Base-by-base conservation (phyloP, 2,329 filamentous ascomycete species). In the Cadophora sp. region DNA sequence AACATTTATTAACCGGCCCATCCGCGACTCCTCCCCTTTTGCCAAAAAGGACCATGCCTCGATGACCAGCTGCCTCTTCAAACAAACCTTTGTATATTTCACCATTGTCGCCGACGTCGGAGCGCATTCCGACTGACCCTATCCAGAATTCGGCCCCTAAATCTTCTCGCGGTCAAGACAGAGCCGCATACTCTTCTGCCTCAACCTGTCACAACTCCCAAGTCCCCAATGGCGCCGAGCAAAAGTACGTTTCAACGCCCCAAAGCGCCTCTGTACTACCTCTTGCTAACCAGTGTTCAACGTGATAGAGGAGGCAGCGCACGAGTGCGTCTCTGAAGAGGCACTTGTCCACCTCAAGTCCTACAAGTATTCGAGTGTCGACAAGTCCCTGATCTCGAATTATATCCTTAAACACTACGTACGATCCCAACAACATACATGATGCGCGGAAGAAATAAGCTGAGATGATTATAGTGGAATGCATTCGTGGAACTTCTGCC, bases 301-400 rank as follows among this genome's bases (percentile, higher is more conserved):
- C 22, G 14, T 47, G 20, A 14, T 70, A 85, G 83, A 80, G 74
- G 78, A 81, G 79, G 88, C 89, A 62, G 85, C 83, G 66, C 87
- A 89, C 73, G 89, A 91, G 80, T 91, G 91, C 72, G 83, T 98
- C 73, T 96, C 94, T 33, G 93, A 97, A 75, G 94, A 98, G 76
- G 93, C 93, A 64, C 87, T 99, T 73, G 85, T 91, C 68, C 94
- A 97, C 79, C 89, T 99, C 75, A 96, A 94, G 81, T 90, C 91
- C 68, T 99, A 99, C 89, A 96, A 97, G 79, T 99, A 99, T 81
- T 97, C 94, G 74, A 93, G 91, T 76, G 94, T 99, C 80, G 96
- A 99, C 84, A 95, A 97, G 81, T 97, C 94, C 60, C 91, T 92
- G 70, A 88, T 97, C 67, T 98, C 96, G 66, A 88, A 94, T 79